A percentile compares a stretch with the other conserved stretches of the same genome.
These are phyloP conservation scores for Wickerhamomyces sp. DNA, from an alignment of 1,139 yeast genomes.

Conservation along the genomic window DNA sequence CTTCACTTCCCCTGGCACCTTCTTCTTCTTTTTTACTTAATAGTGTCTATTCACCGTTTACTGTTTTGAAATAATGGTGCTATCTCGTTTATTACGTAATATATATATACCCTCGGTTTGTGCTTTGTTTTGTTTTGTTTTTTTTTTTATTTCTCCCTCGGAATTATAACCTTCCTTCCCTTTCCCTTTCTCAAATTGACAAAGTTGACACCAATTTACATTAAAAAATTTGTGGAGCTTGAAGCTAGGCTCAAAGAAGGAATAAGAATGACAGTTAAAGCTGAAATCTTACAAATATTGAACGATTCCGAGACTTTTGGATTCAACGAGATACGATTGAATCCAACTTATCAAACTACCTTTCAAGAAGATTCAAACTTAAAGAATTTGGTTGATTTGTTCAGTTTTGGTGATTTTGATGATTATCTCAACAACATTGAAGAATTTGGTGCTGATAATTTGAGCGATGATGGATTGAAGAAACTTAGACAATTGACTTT, in stretches of 20 bases:
- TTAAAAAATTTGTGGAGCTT: too few species aligned
- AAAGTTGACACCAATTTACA: too few species aligned
- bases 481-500: slow-evolving; percentile 29
- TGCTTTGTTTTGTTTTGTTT: too few species aligned
- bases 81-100: neutral
- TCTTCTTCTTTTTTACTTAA: too few species aligned
- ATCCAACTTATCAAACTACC: slow-evolving; percentile 1
- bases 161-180: too few species aligned
- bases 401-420: slow-evolving; percentile 26
- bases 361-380: slow-evolving; percentile 10
- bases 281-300: slow-evolving; percentile 1
- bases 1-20: too few species aligned
- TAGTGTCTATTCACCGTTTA: too few species aligned
- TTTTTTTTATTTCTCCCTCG: too few species aligned
- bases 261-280: neutral
- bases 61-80: neutral
- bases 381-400: slow-evolving; percentile 25
- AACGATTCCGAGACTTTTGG: slow-evolving; percentile 18
- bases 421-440: slow-evolving; percentile 19
- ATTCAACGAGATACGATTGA: slow-evolving; percentile 17
- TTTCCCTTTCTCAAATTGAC: too few species aligned
- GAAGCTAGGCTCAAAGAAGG: too few species aligned
- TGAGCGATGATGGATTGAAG: slow-evolving; percentile 19
- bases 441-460: slow-evolving; percentile 12
- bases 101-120: neutral